Percentiles rank a stretch among this genome's conserved stretches.
phyloP scores from a whole-genome alignment of 306 rosid genomes.

The Echinosophora koreensis region DNA sequence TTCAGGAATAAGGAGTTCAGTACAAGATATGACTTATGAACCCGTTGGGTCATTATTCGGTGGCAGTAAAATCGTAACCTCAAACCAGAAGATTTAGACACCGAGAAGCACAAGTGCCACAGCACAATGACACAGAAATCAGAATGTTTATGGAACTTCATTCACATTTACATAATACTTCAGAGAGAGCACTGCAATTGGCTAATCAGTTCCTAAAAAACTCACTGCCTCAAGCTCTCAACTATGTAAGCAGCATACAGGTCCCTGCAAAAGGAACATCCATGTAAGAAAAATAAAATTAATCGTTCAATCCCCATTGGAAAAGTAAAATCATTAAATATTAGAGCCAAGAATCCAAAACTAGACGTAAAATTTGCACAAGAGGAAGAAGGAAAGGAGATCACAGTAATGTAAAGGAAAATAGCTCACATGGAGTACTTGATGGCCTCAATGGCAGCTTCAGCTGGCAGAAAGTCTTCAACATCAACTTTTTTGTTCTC shows the following conservation, averaged over 20 bases:
- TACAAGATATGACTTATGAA: background rate
- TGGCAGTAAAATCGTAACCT: conserved; percentile 16
- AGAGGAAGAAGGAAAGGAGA: background rate
- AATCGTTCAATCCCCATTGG: conserved; percentile 7
- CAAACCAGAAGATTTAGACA: conserved; percentile 19
- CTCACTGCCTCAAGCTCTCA: conserved; percentile 93
- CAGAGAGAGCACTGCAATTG: conserved; percentile 23
- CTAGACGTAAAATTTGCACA: background rate
- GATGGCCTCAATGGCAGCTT: conserved; percentile 82
- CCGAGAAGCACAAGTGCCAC: conserved; percentile 38
- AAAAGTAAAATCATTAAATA: conserved; percentile 14
- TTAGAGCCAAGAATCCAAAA: conserved; percentile 12
- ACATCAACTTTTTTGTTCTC: conserved; percentile 96
- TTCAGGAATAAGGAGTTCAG: conserved; percentile 3
- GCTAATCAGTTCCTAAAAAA: conserved; percentile 37
- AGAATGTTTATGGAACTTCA: conserved; percentile 44
- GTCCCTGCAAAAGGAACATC: conserved; percentile 69
- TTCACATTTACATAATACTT: conserved; percentile 35
- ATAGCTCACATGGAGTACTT: conserved; percentile 86
- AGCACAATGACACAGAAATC: conserved; percentile 37
- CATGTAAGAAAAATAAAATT: background rate
- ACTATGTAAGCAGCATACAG: conserved; percentile 91
- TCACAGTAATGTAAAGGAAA: conserved; percentile 12
- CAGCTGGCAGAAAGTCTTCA: conserved; percentile 91
- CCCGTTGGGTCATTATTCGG: conserved; percentile 25